Conservation (phyloP, 306 rosid species). For the Morella rubra region DNA sequence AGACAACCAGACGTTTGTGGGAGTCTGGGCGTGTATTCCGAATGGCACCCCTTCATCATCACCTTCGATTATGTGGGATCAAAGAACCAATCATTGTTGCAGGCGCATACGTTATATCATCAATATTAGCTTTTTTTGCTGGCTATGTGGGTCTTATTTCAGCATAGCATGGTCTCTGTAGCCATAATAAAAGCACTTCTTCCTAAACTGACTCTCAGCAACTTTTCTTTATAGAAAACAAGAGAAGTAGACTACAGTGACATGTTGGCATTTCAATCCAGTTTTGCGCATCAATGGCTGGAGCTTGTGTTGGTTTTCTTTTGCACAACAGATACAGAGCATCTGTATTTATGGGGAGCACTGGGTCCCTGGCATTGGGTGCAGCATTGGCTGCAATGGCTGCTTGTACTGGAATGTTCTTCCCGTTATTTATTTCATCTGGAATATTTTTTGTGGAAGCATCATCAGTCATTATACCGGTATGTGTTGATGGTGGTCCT, state of each 20-base stretch:
- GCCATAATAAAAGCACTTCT: too few relatives aligned
- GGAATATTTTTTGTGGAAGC: slow-evolving; percentile 75
- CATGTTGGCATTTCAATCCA: too few relatives aligned
- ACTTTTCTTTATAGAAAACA: too few relatives aligned
- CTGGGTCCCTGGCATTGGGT: slow-evolving; percentile 92
- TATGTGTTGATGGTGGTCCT: slow-evolving; percentile 24
- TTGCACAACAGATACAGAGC: slow-evolving; percentile 89
- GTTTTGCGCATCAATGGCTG: too few relatives aligned
- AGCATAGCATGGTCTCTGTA: slow-evolving; percentile 62
- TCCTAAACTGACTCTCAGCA: too few relatives aligned
- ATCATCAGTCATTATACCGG: slow-evolving; percentile 74
- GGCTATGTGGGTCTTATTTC: slow-evolving; percentile 85
- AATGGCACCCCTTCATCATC: slow-evolving; percentile 75
- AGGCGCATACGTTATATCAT: slow-evolving; percentile 73
- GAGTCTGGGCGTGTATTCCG: slow-evolving; percentile 51
- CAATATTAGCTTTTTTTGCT: slow-evolving; percentile 65
- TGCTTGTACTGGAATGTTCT: slow-evolving; percentile 92
- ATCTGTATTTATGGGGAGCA: slow-evolving; percentile 82
- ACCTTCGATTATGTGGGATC: slow-evolving; percentile 63
- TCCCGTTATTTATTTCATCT: slow-evolving; percentile 76
- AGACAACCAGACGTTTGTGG: slow-evolving; percentile 43
- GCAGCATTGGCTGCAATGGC: slow-evolving; percentile 98
- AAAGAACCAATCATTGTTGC: slow-evolving; percentile 76
- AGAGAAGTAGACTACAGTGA: too few relatives aligned
- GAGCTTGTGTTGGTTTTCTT: slow-evolving; percentile 98